Percentiles rank a stretch among this genome's conserved stretches.
phyloP scores from a whole-genome alignment of 1,284 basidiomycete genomes.

The Stereum hirsutum region DNA sequence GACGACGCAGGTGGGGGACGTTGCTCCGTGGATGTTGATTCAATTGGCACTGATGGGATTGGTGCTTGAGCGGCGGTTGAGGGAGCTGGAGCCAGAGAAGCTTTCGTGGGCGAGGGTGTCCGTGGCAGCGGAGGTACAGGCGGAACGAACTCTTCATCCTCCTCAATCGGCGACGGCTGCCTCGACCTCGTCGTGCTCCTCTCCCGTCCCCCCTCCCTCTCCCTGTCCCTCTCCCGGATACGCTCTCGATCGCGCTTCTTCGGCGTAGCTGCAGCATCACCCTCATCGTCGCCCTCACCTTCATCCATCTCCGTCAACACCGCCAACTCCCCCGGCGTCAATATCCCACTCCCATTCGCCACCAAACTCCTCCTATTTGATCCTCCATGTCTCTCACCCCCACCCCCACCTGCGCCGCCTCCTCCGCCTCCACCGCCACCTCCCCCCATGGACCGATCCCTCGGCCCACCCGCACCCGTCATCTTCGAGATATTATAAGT shows the following conservation, averaged over 20 bases:
- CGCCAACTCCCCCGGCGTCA: conserved; percentile 61
- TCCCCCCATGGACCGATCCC: conserved; percentile 26
- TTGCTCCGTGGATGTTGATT: not conserved
- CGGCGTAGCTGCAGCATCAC: conserved; percentile 12
- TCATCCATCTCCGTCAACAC: conserved; percentile 66
- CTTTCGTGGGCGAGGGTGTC: conserved; percentile 17
- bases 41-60: no score
- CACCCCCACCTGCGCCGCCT: no score
- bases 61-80: conserved; percentile 4
- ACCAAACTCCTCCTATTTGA: conserved; percentile 65
- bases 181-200: conserved; percentile 16
- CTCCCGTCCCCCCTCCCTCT: no score
- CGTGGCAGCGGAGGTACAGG: conserved; percentile 19
- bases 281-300: no score
- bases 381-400: no score
- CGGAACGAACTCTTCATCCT: conserved; percentile 6
- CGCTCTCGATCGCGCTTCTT: conserved; percentile 19
- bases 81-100: conserved; percentile 3
- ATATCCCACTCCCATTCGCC: conserved; percentile 35
- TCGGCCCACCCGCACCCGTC: conserved; percentile 51
- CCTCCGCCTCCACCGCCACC: conserved; percentile 26
- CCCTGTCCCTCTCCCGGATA: no score
- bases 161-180: conserved; percentile 13
- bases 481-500: conserved; percentile 95
- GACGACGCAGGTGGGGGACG: conserved; percentile 5